Conservation (phyloP, 108 stramenopile genomes). For the Nitzschia palea region DNA sequence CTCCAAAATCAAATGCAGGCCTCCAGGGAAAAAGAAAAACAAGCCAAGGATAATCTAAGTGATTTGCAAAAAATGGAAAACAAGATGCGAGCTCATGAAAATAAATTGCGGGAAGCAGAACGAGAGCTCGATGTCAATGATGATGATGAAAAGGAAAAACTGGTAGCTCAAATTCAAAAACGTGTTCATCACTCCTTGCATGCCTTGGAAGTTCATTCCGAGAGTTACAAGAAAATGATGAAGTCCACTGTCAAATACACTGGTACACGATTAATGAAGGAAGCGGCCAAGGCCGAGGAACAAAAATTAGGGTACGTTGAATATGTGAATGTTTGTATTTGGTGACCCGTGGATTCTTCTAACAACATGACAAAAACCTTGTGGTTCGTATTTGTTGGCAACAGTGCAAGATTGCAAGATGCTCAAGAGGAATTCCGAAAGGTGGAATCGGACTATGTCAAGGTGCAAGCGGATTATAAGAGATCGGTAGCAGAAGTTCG, state of each 20-base stretch:
- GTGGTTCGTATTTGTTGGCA: not conserved
- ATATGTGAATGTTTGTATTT: too few species aligned
- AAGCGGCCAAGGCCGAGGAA: constrained; percentile 40
- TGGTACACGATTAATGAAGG: constrained; percentile 54
- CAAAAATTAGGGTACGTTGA: constrained; percentile 56
- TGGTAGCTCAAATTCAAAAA: constrained; percentile 47
- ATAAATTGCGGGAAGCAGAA: constrained; percentile 59
- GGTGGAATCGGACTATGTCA: not conserved
- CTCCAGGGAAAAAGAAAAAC: constrained; percentile 16
- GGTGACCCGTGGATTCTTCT: too few species aligned
- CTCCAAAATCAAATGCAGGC: constrained; percentile 39
- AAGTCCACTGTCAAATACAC: constrained; percentile 39
- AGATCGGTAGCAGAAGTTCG: not conserved
- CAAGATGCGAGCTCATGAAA: constrained; percentile 49
- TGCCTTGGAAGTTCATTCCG: constrained; percentile 46
- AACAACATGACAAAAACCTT: too few species aligned
- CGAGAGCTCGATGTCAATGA: constrained; percentile 53
- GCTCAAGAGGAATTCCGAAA: not conserved
- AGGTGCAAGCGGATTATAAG: not conserved
- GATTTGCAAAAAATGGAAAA: constrained; percentile 24
- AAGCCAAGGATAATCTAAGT: constrained; percentile 36
- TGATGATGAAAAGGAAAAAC: constrained; percentile 52
- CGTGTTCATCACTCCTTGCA: constrained; percentile 37
- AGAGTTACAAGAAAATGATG: constrained; percentile 55
- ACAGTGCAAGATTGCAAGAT: constrained; percentile 5